A percentile compares a stretch with the other conserved stretches of the same genome.
Conservation (phyloP, 78 protist species). For the Bodo saltans region DNA sequence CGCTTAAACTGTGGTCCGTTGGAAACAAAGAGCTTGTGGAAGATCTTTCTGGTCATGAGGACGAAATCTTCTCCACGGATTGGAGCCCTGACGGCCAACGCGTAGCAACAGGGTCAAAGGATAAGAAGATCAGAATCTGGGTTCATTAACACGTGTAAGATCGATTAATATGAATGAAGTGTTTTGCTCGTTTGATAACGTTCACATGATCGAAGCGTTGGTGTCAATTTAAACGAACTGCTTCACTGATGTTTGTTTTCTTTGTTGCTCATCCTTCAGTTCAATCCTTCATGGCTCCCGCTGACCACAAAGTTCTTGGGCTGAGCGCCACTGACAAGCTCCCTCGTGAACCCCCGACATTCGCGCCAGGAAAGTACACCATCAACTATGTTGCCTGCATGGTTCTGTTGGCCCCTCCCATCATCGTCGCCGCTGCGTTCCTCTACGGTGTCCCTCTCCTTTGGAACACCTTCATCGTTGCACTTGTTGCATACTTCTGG, state of each 20-base stretch:
- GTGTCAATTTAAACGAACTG: neutral
- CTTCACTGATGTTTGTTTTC: neutral
- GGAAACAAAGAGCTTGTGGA: constrained; percentile 46
- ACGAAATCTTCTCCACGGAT: constrained; percentile 90
- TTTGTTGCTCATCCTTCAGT: neutral
- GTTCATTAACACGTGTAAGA: constrained; percentile 5
- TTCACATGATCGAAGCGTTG: neutral
- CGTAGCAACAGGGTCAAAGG: constrained; percentile 90
- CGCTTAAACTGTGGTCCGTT: constrained; percentile 83
- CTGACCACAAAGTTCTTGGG: neutral
- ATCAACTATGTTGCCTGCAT: neutral
- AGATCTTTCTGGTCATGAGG: constrained; percentile 98
- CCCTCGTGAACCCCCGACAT: neutral
- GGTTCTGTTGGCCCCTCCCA: neutral
- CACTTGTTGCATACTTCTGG: neutral
- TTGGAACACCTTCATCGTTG: neutral
- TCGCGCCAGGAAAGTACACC: neutral
- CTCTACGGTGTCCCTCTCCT: neutral
- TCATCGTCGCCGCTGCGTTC: neutral
- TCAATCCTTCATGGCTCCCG: neutral
- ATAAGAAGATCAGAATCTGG: constrained; percentile 71
- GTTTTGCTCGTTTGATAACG: neutral
- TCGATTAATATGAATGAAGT: neutral
- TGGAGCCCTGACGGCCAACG: constrained; percentile 95
- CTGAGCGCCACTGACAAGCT: neutral